Percentiles rank a stretch among this genome's conserved stretches.
Conservation (phyloP, 208 protist species). For the Trypanosoma boissoni region DNA sequence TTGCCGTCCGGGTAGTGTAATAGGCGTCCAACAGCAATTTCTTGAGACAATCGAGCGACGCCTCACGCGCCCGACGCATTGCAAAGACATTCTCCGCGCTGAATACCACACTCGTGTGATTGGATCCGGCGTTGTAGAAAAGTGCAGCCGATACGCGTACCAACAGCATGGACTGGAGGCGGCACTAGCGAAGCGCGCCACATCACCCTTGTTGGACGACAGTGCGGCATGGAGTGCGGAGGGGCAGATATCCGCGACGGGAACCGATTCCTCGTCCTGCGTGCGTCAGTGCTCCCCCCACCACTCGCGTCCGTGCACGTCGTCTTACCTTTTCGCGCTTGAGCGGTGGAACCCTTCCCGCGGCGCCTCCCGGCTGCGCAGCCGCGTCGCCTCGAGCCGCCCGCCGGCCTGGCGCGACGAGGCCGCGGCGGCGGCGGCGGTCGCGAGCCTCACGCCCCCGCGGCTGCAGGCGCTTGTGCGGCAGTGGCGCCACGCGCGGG, state of each 20-base stretch:
- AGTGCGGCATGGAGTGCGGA: too few species aligned
- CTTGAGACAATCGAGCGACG: constrained; percentile 80
- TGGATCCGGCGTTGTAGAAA: constrained; percentile 11
- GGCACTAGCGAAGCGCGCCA: background rate
- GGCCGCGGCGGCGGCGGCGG: background rate
- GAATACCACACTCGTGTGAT: background rate
- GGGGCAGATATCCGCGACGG: constrained; percentile 24
- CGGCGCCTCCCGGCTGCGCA: constrained; percentile 15
- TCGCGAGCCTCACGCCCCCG: background rate
- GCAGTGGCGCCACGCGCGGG: background rate
- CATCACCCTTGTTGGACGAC: too few species aligned
- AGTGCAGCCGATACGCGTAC: constrained; percentile 13
- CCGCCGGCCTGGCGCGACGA: background rate
- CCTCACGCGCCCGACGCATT: constrained; percentile 22
- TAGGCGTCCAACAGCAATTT: constrained; percentile 96
- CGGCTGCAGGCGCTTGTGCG: constrained; percentile 6
- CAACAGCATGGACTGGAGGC: constrained; percentile 5
- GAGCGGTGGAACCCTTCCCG: constrained; percentile 24
- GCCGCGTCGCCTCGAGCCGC: constrained; percentile 20
- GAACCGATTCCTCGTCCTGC: constrained; percentile 14
- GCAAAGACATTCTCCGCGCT: constrained; percentile 1
- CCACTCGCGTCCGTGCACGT: constrained; percentile 28
- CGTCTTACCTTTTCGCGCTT: constrained; percentile 33
- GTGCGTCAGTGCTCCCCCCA: constrained; percentile 25
- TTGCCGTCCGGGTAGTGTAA: constrained; percentile 94